Evolutionary conservation across 306 rosid genomes (phyloP), one percentile per base, ranked within the genome.

Genomic region (Carpinus viminea): DNA sequence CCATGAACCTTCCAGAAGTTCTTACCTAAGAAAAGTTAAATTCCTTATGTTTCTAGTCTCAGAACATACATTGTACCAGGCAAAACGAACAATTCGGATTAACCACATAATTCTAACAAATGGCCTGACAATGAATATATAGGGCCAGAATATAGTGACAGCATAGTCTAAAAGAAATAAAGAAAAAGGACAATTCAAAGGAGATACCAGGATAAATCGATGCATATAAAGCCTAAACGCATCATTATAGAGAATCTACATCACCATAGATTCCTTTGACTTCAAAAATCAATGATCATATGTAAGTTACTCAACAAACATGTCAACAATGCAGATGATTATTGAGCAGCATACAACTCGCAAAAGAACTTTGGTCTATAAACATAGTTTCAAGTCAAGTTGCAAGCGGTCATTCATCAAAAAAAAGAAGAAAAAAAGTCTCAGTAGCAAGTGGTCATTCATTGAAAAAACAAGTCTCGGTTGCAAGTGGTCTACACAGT

Each of bases 1-100:
- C 97, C 99, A 96, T 96, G 90, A 88, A 91, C 87, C 93, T 90
- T 82, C 96, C 96, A 76, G 99, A 90, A 74, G 99, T 96, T 90
- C 99, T 85, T 84, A 96, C 99, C 99, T 96, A 90, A 1, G 78
- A 74, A 80, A 88, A 85, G 80, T 80, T 82, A 12, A 85, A 66
- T 70, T 75, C 68, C 66, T 74, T 38, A 75, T 64, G 73, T 38
- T 9, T 41, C 72, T 41, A 66, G 12, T 66, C 51, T 41, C 16
- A 18, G 8, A 66, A 6, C 47, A 64, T 31, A 66, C 12, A 38
- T 38, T 41, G 8, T 41, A 66, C 71, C 1, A 66, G 24, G 21
- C 28, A 66, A 16, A n/a, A 18, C 24, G 41, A 66, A 38, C 50
- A 66, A 31, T 31, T 66, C 28, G 9, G 13, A 41, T 2, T 1